Base-by-base conservation (phyloP, 768 basidiomycete species). In the Solioccasus polychromus region DNA sequence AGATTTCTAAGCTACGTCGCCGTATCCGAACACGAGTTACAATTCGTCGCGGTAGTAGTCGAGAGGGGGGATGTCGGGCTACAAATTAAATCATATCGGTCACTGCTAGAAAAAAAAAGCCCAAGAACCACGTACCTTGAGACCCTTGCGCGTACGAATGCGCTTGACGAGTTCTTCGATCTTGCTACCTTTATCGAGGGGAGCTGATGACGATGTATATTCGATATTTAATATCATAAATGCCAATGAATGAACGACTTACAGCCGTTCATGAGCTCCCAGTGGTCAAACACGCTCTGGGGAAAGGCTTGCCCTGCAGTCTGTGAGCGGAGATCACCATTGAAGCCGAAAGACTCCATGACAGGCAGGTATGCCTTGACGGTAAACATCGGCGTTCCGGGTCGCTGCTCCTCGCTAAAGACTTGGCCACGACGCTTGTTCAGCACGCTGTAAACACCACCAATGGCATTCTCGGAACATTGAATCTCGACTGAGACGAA, bases 401-500 rank as follows among this genome's bases (percentile, higher is more conserved):
- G 76, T 61, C 94, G 77, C 73, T 98, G 96, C 71, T 97, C 95
- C 71, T 97, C 90, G 57, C 87, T 88, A 81, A 94, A 95, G 52
- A 99, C 95, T 68, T 96, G 93, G 53, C 95, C 95, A 81, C 94
- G 90, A 65, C 93, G 89, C 75, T 88, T 92, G 83, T 96, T 98
- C 73, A 92, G 71, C 52, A 79, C 80, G 43, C 78, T 80, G 84
- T 97, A 97, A 71, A 98, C 91, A 77, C 95, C 94, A 70, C 94
- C 95, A 56, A 97, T 95, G 49, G 90, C 94, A 66, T 80, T 89
- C 70, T 96, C 95, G 44, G 94, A 95, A 72, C 92, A 94, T 71
- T 97, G 95, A 57, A 98, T 94, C 70, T 99, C 96, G 66, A 94
- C 93, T 89, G 57, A 19, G 44, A 42, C 17, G n/a, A 10, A 20